Base-by-base conservation (phyloP, 345 rosid species). In the Dipteronia sinensis region DNA sequence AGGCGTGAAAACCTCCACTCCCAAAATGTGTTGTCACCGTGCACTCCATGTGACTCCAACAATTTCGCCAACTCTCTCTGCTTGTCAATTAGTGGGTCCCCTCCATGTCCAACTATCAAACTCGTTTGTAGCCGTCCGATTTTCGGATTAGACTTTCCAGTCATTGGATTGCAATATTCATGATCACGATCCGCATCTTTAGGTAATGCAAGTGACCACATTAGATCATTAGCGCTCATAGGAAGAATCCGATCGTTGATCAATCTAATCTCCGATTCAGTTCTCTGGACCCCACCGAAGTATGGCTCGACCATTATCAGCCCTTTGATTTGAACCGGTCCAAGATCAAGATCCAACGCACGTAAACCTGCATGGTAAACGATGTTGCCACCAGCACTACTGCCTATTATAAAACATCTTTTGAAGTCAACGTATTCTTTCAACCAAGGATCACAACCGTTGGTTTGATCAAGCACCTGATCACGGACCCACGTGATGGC, bases 201-300 rank as follows among this genome's bases (percentile, higher is more conserved):
- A 0, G 98, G 97, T 79, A 95, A 75, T 10, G 94, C 85, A 17
- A 93, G 90, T 0, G 86, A 83, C 99, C 97, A 93, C 76, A 89
- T 65, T 42, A 91, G 85, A 44, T 95, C 94, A 11, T 79, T 80
- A 0, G 85, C 93, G 0, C 84, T 47, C 79, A 87, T 61, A 3
- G 99, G 97, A 63, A 92, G 11, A 61, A 93, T 79, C 76, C 72
- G 64, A 58, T 93, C 97, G 71, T 90, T 64, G 51, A 40, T 73
- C 2, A 83, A 71, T 61, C 89, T 79, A 23, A 83, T 22, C 83
- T 95, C 97, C 0, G 96, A 95, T 38, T 78, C 89, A 1, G 94
- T 92, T 84, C 89, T 83, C 56, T 79, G 55, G 38, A 84, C 86
- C 22, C 96, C 94, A 5, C 94, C 87, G 68, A 92, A 91, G 78